Evolutionary conservation across 805 yeast genomes (phyloP).

Genomic region (Candida fluviatilis): DNA sequence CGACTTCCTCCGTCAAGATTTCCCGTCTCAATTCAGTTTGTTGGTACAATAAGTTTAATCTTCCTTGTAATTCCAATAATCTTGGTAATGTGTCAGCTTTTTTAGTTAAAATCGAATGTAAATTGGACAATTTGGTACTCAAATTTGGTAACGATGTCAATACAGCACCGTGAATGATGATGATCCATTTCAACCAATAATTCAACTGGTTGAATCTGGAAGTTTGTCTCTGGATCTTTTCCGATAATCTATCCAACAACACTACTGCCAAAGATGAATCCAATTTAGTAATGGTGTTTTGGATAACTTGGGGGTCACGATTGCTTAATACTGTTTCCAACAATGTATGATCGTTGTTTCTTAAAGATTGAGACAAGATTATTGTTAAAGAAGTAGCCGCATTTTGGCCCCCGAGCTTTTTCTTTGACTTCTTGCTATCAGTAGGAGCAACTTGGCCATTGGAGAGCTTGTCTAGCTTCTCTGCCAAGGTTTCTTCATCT

Average conservation of each 20-base stretch:
- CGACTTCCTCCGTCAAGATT: conserved; percentile 24
- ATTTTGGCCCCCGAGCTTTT: conserved; percentile 47
- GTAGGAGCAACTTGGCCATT: conserved; percentile 18
- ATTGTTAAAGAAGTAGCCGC: conserved; percentile 70
- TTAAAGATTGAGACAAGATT: conserved; percentile 83
- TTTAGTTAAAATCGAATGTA: conserved; percentile 45
- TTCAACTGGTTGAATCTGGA: conserved; percentile 47
- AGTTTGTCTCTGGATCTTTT: conserved; percentile 48
- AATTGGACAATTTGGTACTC: conserved; percentile 36
- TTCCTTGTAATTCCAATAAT: conserved; percentile 48
- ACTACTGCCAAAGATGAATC: conserved; percentile 47
- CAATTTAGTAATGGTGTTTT: conserved; percentile 46
- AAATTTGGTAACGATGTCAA: conserved; percentile 44
- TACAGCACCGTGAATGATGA: conserved; percentile 52
- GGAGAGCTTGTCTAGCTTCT: conserved; percentile 41
- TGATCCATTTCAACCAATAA: conserved; percentile 54
- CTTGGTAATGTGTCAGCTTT: conserved; percentile 48
- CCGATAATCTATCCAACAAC: conserved; percentile 50
- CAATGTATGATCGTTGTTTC: conserved; percentile 79
- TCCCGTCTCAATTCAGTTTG: conserved; percentile 40
- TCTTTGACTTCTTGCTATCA: conserved; percentile 26
- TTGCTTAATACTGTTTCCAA: conserved; percentile 76
- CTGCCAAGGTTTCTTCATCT: conserved; percentile 48
- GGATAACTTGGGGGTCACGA: conserved; percentile 47
- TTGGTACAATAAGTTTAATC: conserved; percentile 44